Evolutionary conservation across 2,329 filamentous ascomycete genomes (phyloP), one percentile per base, ranked within the genome.

Genomic region (Hysterium pulicare): DNA sequence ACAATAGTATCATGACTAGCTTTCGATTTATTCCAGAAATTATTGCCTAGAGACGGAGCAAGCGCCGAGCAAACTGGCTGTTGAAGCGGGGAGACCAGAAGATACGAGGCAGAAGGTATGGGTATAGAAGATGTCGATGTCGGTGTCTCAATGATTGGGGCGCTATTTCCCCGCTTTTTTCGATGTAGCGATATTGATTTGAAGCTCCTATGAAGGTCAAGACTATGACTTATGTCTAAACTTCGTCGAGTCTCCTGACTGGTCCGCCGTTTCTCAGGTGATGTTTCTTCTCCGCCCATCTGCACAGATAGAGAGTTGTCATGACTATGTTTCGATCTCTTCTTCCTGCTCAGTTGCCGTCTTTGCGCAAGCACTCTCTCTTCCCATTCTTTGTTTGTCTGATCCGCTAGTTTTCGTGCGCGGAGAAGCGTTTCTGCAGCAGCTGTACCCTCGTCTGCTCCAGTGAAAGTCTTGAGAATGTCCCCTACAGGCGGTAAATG

Each of bases 391-490:
- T 69, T 62, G 39, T 76, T 81, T 50, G 83, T 82, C 50, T 83
- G 77, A 20, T 75, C 72, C 1, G 86, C 84, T 5, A 94, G 71
- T 45, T 82, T 79, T 33, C 79, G 72, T 0, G 90, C 89, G 34
- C 83, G 80, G 0, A 84, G 70, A 2, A 84, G 73, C 36, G 95
- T 86, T 54, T 89, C 84, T 11, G 82, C 76, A 0, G 82, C 76
- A 4, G 81, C 67, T 0, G 82, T 82, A 30, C 75, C 80, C n/a
- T 62, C 55, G 3, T 67, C 50, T 0, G 81, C 76, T 0, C 68
- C 62, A 6, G 68, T 59, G 52, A 93, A 89, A 1, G 76, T 67
- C 1, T 73, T 63, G 19, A 88, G 66, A 21, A 94, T 79, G 0
- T 56, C 57, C 0, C 64, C 45, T 0, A 73, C 67, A 0, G 81